Evolutionary conservation across 208 protist genomes (phyloP), one percentile per base, ranked within the genome.

Genomic region (Leishmania arabica): DNA sequence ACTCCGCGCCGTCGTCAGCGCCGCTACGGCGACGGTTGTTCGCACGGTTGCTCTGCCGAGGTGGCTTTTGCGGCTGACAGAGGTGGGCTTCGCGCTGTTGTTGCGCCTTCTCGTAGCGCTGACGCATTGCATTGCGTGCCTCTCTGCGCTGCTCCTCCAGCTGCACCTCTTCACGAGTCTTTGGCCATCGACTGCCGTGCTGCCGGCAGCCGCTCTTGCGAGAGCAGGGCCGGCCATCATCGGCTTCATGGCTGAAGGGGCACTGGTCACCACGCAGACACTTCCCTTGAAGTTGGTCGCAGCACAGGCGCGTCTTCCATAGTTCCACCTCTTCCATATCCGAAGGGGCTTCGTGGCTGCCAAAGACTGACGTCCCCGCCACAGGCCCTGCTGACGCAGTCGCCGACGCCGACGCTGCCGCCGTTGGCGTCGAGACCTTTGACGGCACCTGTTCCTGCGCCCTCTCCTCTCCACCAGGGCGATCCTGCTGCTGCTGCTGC

Each of bases 151-250:
- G 72, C 27, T 74, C 78, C 58, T 89, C 79, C 34, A 75, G 6
- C 49, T 56, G 72, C 37, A 49, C 78, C 37, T 90, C 86, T 69
- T 83, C 84, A 21, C 45, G 76, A 3, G 85, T 92, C 66, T 70
- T 78, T 40, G 82, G 86, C 91, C 93, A 95, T 1, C 94, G 94
- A 34, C 58, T 72, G 17, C 92, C 87, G 81, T 97, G 92, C 21
- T 80, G 77, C 24, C 72, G 84, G 85, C 91, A 97, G 51, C 75
- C 37, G 70, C 84, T 84, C 75, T 93, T 95, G 37, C 84, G 84
- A 24, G 91, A 97, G 81, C 94, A 95, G 11, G 92, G 91, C 3
- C 88, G 80, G 47, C 88, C 85, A 79, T 95, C 91, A 68, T 95
- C 92, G 1, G 73, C 27, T n/a, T 95, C 91, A 78, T 97, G 94